These are phyloP conservation scores for Alternaria tenuissima DNA, from an alignment of 2,329 filamentous ascomycete genomes.

Conservation along the genomic window DNA sequence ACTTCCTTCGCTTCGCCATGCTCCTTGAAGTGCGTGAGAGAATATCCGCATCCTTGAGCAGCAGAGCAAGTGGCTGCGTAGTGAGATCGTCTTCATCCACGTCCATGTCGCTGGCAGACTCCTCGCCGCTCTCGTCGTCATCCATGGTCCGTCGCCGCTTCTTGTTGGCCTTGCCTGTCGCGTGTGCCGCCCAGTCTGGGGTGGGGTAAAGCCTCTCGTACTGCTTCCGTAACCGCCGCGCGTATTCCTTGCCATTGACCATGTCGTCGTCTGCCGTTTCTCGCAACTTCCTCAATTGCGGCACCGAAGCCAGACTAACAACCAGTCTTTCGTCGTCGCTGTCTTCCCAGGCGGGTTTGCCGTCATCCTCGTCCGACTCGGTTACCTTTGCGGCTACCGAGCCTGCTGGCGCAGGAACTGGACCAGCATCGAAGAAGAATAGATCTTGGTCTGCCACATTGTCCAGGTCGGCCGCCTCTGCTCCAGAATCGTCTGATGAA, in stretches of 20 bases:
- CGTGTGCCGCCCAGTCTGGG: slow-evolving; percentile 67
- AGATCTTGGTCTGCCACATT: slow-evolving; percentile 80
- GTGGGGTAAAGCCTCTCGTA: slow-evolving; percentile 70
- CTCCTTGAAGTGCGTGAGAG: slow-evolving; percentile 64
- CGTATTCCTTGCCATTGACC: slow-evolving; percentile 86
- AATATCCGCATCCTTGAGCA: slow-evolving; percentile 77
- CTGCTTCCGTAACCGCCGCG: slow-evolving; percentile 79
- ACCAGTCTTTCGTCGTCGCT: slow-evolving; percentile 91
- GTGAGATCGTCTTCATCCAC: slow-evolving; percentile 61
- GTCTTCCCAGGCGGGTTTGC: slow-evolving; percentile 81
- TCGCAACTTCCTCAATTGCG: slow-evolving; percentile 82
- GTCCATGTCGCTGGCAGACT: slow-evolving; percentile 66
- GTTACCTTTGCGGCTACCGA: slow-evolving; percentile 51
- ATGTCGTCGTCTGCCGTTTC: slow-evolving; percentile 83
- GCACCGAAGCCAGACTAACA: slow-evolving; percentile 80
- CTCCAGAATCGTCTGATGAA: slow-evolving; percentile 56
- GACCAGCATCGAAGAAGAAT: slow-evolving; percentile 81
- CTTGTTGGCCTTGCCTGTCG: slow-evolving; percentile 51
- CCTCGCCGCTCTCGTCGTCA: slow-evolving; percentile 53
- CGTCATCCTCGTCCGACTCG: slow-evolving; percentile 50
- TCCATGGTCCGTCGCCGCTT: slow-evolving; percentile 59
- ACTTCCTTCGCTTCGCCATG: slow-evolving; percentile 68
- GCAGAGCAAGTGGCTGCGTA: slow-evolving; percentile 77
- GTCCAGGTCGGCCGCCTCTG: slow-evolving; percentile 61
- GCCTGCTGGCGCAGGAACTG: slow-evolving; percentile 53